Evolutionary conservation across 2,329 filamentous ascomycete genomes (phyloP), one percentile per base, ranked within the genome.

Genomic region (Neofusicoccum umdonicola): DNA sequence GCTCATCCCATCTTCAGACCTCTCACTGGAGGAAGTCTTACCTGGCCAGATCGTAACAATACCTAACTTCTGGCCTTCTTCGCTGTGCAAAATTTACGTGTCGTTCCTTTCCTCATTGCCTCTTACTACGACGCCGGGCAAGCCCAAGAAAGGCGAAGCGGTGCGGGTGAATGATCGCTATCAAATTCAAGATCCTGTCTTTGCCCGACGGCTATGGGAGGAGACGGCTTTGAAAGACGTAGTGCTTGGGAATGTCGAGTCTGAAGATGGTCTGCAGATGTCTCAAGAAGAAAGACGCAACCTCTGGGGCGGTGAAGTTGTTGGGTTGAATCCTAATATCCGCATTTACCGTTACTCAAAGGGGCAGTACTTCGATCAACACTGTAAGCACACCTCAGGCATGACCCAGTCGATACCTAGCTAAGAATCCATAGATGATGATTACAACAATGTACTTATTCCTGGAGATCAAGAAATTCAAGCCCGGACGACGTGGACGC

Each of bases 341-440:
- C 85, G 94, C 39, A 87, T 97, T 35, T 97, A 97, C 79, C 86
- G 93, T 22, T 97, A 97, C 77, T 86, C 84, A 0, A 86, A 89
- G 68, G 92, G 91, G 0, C 93, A 97, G 74, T 97, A 93, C 75
- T 97, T 97, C 75, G 93, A 93, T 73, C 89, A 91, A 71, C 94
- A 97, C 76, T 97, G 92, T 94, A 85, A 71, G 89, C 85, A 17
- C n/a, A 17, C 13, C 15, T 31, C 37, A 3, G 6, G 6, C 8
- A 13, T 22, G 19, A 31, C 6, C 27, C 27, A 31, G 27, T 7
- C 13, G 19, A n/a, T n/a, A 27, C 4, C 34, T 1, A 19, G 52
- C 51, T 62, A 19, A 64, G 9, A 34, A 57, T 3, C 12, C 34
- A n/a, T n/a, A 95, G 92, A 97, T 72, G 94, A 98, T 77, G 93